Conservation (phyloP, 148 eudicot genomes). For the Silene uniflora region DNA sequence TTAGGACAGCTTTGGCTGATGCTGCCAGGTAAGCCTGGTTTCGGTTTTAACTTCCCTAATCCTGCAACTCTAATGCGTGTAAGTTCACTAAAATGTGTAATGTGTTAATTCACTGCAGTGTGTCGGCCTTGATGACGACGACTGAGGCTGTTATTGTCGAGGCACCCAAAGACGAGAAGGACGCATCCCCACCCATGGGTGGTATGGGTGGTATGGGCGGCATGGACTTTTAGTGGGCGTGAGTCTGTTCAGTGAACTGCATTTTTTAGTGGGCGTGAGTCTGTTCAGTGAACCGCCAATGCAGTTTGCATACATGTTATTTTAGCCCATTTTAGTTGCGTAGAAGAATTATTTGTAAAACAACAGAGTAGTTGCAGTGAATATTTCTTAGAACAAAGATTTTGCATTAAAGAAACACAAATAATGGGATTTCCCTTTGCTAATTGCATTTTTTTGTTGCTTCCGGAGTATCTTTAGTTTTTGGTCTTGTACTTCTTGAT, state of each 20-base stretch:
- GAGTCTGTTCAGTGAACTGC: too few species aligned
- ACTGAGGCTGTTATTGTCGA: constrained; percentile 77
- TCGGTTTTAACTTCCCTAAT: not conserved
- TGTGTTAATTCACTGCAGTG: constrained; percentile 39
- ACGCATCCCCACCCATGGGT: constrained; percentile 35
- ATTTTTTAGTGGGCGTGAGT: not conserved
- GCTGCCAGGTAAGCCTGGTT: constrained; percentile 61
- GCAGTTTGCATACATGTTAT: not conserved
- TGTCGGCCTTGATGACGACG: constrained; percentile 75
- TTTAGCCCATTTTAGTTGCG: not conserved
- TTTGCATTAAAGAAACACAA: not conserved
- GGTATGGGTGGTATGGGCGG: constrained; percentile 56
- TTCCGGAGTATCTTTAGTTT: too few species aligned
- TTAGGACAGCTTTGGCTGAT: constrained; percentile 79
- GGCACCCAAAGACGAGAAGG: constrained; percentile 56
- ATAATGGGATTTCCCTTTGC: not conserved
- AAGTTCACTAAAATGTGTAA: not conserved
- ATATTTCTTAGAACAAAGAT: not conserved
- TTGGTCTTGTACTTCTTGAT: too few species aligned
- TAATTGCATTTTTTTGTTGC: too few species aligned
- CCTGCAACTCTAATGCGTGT: not conserved
- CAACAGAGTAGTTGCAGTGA: not conserved
- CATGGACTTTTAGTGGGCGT: constrained; percentile 19
- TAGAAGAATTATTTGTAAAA: not conserved
- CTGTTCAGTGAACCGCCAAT: not conserved